Evolutionary conservation across 2,329 filamentous ascomycete genomes (phyloP), one percentile per base, ranked within the genome.

Genomic region (Phoma sp.): DNA sequence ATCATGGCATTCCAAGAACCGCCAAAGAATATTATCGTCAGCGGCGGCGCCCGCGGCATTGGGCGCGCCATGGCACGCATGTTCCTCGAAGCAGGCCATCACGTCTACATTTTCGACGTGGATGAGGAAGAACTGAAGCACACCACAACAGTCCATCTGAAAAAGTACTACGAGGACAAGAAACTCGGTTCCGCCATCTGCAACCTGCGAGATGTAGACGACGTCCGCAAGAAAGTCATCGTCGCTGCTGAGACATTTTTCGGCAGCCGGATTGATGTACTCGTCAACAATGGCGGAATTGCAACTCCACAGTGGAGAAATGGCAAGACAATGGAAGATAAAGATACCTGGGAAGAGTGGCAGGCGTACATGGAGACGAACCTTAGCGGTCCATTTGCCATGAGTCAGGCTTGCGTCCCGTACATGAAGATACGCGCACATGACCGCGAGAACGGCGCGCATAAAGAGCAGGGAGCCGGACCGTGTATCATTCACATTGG

Each of bases 401-500:
- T 80, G 62, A 76, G 71, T 17, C 78, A 81, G 64, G 78, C 79
- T 15, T 78, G 76, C 43, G 71, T 81, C 10, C 77, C 78, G 0
- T 80, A 76, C 62, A 81, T 81, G 79, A 78, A 78, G 51, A 60
- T 66, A 17, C 47, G 60, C 40, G 54, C 60, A 20, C 51, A 60
- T 5, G 71, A 73, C 26, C 57, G 57, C 5, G 58, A 66, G 28
- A 47, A 61, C 4, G 69, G 68, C 3, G 66, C 68, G 18, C 65
- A 74, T 29, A 65, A 67, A 38, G 40, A 61, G 25, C 56, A 68
- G 14, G 61, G 62, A 4, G 70, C 75, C 5, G 77, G 78, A 3
- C 78, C 77, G 0, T 80, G 77, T 50, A 79, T 81, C 58, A 74
- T 81, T 34, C 76, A 78, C 59, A 74, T 81, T 52, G 75, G 76